phyloP scores from a whole-genome alignment of 2,329 filamentous ascomycete genomes.

The Xylariaceae sp. region DNA sequence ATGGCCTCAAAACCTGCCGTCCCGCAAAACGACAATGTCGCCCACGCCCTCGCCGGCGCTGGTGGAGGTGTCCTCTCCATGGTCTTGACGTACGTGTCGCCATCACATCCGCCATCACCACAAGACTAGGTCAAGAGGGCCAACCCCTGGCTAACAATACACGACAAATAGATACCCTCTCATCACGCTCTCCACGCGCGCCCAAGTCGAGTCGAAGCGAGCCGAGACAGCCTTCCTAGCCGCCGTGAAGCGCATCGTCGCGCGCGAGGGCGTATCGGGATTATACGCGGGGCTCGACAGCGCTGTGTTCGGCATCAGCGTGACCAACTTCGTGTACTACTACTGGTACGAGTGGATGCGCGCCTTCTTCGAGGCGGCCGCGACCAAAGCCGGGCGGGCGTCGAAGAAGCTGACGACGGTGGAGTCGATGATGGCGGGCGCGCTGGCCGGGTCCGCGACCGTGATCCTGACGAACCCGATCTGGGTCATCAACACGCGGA shows the following conservation, averaged over 20 bases:
- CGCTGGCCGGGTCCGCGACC: slow-evolving; percentile 90
- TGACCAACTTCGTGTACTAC: slow-evolving; percentile 99
- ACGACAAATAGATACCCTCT: slow-evolving; percentile 77
- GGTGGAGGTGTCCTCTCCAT: slow-evolving; percentile 95
- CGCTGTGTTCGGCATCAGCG: slow-evolving; percentile 94
- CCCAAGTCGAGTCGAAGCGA: slow-evolving; percentile 96
- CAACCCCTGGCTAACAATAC: neutral
- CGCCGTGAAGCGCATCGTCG: slow-evolving; percentile 84
- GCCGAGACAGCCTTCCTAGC: slow-evolving; percentile 84
- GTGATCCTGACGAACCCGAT: slow-evolving; percentile 98
- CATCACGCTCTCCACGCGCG: slow-evolving; percentile 95
- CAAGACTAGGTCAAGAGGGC: neutral
- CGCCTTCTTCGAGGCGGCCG: slow-evolving; percentile 81
- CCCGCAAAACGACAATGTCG: slow-evolving; percentile 94
- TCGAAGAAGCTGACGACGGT: slow-evolving; percentile 85
- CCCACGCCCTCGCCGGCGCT: slow-evolving; percentile 90
- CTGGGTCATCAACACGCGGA: slow-evolving; percentile 98
- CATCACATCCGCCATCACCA: neutral
- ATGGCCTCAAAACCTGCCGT: slow-evolving; percentile 63
- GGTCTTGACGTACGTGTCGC: slow-evolving; percentile 76
- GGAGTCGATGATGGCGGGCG: slow-evolving; percentile 94
- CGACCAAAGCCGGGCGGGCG: slow-evolving; percentile 73
- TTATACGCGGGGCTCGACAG: slow-evolving; percentile 94
- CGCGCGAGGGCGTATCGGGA: slow-evolving; percentile 86
- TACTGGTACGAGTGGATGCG: slow-evolving; percentile 99